These are phyloP conservation scores for Russula virescens DNA, from an alignment of 768 basidiomycete genomes.

Conservation along the genomic window DNA sequence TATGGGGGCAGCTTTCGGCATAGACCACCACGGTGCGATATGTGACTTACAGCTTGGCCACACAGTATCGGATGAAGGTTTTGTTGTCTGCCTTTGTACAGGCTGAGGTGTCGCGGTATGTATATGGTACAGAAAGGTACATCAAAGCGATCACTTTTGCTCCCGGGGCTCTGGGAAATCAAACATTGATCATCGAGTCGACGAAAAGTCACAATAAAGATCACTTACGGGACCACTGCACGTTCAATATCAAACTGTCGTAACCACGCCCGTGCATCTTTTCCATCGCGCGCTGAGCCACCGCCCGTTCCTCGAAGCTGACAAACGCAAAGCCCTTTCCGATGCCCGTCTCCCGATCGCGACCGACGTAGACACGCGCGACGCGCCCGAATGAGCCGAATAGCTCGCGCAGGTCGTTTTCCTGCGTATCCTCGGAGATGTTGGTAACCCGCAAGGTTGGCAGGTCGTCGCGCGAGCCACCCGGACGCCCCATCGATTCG, in stretches of 20 bases:
- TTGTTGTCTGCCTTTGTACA: not conserved
- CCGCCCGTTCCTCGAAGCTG: slow-evolving; percentile 77
- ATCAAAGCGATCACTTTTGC: slow-evolving; percentile 25
- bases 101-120: not conserved
- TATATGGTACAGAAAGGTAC: slow-evolving; percentile 2
- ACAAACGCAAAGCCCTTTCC: slow-evolving; percentile 98
- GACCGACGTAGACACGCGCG: slow-evolving; percentile 87
- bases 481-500: slow-evolving; percentile 27
- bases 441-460: slow-evolving; percentile 97
- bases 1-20: not conserved
- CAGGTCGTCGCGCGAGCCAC: slow-evolving; percentile 74
- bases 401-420: slow-evolving; percentile 88
- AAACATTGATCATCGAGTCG: not conserved
- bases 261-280: slow-evolving; percentile 91
- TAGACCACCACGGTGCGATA: not conserved
- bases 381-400: slow-evolving; percentile 84
- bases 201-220: not conserved
- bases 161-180: slow-evolving; percentile 35
- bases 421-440: slow-evolving; percentile 91
- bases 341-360: slow-evolving; percentile 89
- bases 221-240: slow-evolving; percentile 59
- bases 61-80: not conserved
- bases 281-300: slow-evolving; percentile 84
- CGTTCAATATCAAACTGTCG: slow-evolving; percentile 78
- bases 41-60: not conserved